These are phyloP conservation scores for Phaeoacremonium minimum DNA, from an alignment of 2,329 filamentous ascomycete species.

Conservation along the genomic window DNA sequence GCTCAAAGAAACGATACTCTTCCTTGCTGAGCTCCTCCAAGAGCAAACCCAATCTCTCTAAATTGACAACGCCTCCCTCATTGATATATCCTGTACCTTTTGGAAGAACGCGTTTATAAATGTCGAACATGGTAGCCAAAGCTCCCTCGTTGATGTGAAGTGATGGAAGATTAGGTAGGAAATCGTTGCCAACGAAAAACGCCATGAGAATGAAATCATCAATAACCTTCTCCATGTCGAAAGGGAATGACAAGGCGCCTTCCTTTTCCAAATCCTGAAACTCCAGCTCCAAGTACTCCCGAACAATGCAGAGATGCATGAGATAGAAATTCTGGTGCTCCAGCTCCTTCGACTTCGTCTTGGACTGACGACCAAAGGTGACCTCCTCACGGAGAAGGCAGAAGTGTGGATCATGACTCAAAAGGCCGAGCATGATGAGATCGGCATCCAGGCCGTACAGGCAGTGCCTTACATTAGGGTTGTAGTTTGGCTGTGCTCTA, in stretches of 20 bases:
- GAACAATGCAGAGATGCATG: slow-evolving; percentile 93
- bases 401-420: slow-evolving; percentile 98
- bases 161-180: slow-evolving; percentile 92
- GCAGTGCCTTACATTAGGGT: slow-evolving; percentile 91
- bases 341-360: slow-evolving; percentile 89
- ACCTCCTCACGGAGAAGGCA: slow-evolving; percentile 96
- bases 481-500: slow-evolving; percentile 90
- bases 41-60: slow-evolving; percentile 71
- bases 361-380: slow-evolving; percentile 85
- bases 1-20: slow-evolving; percentile 89
- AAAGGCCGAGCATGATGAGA: slow-evolving; percentile 94
- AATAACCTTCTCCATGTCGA: slow-evolving; percentile 93
- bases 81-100: slow-evolving; percentile 93
- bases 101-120: slow-evolving; percentile 89
- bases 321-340: slow-evolving; percentile 99
- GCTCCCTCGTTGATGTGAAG: slow-evolving; percentile 98
- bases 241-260: slow-evolving; percentile 68
- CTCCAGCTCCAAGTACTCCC: slow-evolving; percentile 94
- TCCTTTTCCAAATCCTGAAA: slow-evolving; percentile 86
- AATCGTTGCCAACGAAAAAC: slow-evolving; percentile 99
- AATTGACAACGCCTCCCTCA: slow-evolving; percentile 86
- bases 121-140: slow-evolving; percentile 91
- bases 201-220: slow-evolving; percentile 99
- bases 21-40: slow-evolving; percentile 82
- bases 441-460: slow-evolving; percentile 96